Evolutionary conservation across 345 rosid species (phyloP).

Genomic region (Salix brachista): DNA sequence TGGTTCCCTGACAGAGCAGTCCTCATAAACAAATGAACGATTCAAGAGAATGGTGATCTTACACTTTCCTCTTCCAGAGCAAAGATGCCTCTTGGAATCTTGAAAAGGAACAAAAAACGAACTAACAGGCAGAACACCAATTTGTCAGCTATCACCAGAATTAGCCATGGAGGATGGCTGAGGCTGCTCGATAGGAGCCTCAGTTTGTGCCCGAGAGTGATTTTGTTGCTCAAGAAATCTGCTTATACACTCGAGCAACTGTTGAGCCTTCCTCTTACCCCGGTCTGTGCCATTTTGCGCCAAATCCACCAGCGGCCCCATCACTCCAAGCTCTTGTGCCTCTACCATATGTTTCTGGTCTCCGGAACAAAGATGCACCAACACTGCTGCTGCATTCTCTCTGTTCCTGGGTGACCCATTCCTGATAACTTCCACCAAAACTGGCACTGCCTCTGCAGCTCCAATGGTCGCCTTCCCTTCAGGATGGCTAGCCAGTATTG

Average conservation of each 20-base stretch:
- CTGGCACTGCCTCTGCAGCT: slow-evolving; percentile 39
- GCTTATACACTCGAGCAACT: slow-evolving; percentile 74
- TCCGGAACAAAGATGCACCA: slow-evolving; percentile 71
- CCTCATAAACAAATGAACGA: slow-evolving; percentile 35
- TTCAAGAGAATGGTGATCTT: slow-evolving; percentile 46
- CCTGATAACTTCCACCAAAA: slow-evolving; percentile 36
- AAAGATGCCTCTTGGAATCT: slow-evolving; percentile 17
- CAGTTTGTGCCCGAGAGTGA: slow-evolving; percentile 28
- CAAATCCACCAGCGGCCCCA: slow-evolving; percentile 69
- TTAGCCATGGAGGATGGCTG: slow-evolving; percentile 22
- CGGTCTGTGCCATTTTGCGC: slow-evolving; percentile 87
- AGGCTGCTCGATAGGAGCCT: slow-evolving; percentile 36
- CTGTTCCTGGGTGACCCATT: slow-evolving; percentile 39
- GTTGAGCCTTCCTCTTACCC: slow-evolving; percentile 92
- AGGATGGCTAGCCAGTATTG: slow-evolving; percentile 38
- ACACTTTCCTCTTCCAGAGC: slow-evolving; percentile 39
- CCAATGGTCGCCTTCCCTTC: slow-evolving; percentile 45
- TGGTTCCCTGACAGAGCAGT: slow-evolving; percentile 1
- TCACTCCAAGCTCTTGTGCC: slow-evolving; percentile 78
- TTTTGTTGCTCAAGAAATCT: slow-evolving; percentile 68
- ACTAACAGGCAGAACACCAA: slow-evolving; percentile 3
- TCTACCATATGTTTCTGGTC: slow-evolving; percentile 64
- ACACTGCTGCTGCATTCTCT: slow-evolving; percentile 42
- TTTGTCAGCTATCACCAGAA: slow-evolving; percentile 42
- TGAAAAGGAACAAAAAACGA: slow-evolving; percentile 16